These are phyloP conservation scores for Solanum pinnatisectum DNA, from an alignment of 257 asterid genomes.

Conservation along the genomic window DNA sequence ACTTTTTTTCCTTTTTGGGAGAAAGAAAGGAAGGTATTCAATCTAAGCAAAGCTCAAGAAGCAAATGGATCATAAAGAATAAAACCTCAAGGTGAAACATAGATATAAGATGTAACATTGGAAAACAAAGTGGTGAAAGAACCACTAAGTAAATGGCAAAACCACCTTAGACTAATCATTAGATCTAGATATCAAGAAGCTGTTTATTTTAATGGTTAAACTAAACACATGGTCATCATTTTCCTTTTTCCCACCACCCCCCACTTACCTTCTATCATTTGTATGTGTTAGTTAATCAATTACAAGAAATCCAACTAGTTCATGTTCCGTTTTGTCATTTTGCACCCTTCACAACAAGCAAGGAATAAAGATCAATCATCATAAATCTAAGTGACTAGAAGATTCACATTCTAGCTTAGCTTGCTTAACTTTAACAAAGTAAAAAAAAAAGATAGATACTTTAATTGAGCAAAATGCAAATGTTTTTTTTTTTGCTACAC, in stretches of 20 bases:
- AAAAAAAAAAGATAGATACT: not conserved
- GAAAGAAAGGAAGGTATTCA: not conserved
- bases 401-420: not conserved
- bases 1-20: not conserved
- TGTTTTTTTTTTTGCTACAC: not conserved
- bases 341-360: slow-evolving; percentile 36
- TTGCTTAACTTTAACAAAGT: not conserved
- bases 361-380: slow-evolving; percentile 32
- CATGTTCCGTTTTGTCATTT: slow-evolving; percentile 23
- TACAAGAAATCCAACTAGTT: slow-evolving; percentile 8
- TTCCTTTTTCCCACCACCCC: slow-evolving; percentile 1
- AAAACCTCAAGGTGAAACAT: not conserved
- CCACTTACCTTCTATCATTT: slow-evolving; percentile 6
- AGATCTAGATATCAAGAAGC: not conserved
- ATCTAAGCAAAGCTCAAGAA: not conserved
- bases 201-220: slow-evolving; percentile 1
- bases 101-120: not conserved
- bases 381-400: not conserved
- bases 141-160: slow-evolving; percentile 3
- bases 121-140: not conserved
- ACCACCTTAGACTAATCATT: not conserved
- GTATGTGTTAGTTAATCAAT: slow-evolving; percentile 15
- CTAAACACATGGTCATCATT: slow-evolving; percentile 18
- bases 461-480: not conserved
- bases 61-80: not conserved